A percentile compares a stretch with the other conserved stretches of the same genome.
These are phyloP conservation scores for Cladosporium sphaerospermum DNA, from an alignment of 2,329 filamentous ascomycete species.

Conservation along the genomic window DNA sequence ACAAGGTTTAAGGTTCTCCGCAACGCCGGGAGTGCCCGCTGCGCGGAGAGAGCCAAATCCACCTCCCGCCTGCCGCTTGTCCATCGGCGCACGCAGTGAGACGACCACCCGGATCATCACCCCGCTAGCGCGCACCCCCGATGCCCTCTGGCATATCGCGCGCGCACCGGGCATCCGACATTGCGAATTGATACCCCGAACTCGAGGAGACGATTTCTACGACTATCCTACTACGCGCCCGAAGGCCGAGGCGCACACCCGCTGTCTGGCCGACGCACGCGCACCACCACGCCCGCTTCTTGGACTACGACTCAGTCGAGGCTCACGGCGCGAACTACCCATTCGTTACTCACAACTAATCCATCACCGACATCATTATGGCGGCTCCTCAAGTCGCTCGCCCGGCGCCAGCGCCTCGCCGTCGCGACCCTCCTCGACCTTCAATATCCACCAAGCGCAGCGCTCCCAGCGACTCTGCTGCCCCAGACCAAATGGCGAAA, in stretches of 20 bases:
- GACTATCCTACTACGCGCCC: neutral
- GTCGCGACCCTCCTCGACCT: constrained; percentile 36
- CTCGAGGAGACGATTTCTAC: neutral
- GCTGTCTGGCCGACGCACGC: neutral
- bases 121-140: neutral
- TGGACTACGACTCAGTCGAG: neutral
- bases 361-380: constrained; percentile 18
- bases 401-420: constrained; percentile 36
- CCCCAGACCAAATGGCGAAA: constrained; percentile 18
- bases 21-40: too few relatives aligned
- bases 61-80: too few relatives aligned
- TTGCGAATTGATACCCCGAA: neutral
- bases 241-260: neutral
- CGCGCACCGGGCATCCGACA: neutral
- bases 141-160: neutral
- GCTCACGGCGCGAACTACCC: neutral
- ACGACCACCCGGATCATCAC: neutral
- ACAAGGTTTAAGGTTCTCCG: too few relatives aligned
- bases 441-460: constrained; percentile 20
- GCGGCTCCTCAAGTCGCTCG: constrained; percentile 29
- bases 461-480: constrained; percentile 19
- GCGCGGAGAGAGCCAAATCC: too few relatives aligned
- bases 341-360: neutral
- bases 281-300: neutral
- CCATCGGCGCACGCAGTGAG: neutral